Base-by-base conservation (phyloP, 2,329 filamentous ascomycete genomes). In the Drechslerella coelobrocha region DNA sequence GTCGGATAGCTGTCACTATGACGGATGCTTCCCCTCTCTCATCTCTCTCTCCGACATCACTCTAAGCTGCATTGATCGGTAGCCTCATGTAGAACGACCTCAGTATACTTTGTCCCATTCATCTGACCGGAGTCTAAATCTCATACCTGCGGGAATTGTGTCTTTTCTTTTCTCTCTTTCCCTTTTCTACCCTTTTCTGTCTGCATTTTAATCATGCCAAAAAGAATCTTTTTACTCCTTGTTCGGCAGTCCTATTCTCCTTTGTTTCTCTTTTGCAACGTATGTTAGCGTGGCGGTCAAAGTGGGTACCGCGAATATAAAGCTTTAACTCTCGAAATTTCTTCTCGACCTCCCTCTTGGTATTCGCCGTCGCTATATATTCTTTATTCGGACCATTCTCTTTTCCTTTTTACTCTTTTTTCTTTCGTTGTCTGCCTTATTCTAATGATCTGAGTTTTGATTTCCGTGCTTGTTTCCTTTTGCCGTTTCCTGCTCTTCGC, bases 211-310 rank as follows among this genome's bases (percentile, higher is more conserved):
- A 73, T 74, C 62, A 73, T 73, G 68, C 62, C 53, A 62, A 68
- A n/a, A 62, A 73, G 72, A 63, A 54, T 61, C 61, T 56, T 55
- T 72, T 72, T 63, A 55, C 56, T 72, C 63, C 65, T 68, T 73
- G 72, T 68, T 60, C 71, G 53, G 75, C 53, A 73, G 51, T 73
- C 61, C 56, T 74, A 68, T 53, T 60, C 62, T 41, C 52, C 50
- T 65, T 73, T 77, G 76, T 77, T 74, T 75, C 77, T 75, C 75
- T 76, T 77, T 78, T 78, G 78, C 79, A 55, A 63, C 57, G 65
- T 78, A 73, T 77, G 76, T 77, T 78, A 65, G 61, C 68, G 61
- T 65, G 68, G 68, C 68, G 61, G 61, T 72, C 51, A 55, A 61
- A 52, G 61, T 62, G 56, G 56, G 17, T 39, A 68, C 63, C 63